Base-by-base conservation (phyloP, 441 rosid species). In the Corymbia calophylla region DNA sequence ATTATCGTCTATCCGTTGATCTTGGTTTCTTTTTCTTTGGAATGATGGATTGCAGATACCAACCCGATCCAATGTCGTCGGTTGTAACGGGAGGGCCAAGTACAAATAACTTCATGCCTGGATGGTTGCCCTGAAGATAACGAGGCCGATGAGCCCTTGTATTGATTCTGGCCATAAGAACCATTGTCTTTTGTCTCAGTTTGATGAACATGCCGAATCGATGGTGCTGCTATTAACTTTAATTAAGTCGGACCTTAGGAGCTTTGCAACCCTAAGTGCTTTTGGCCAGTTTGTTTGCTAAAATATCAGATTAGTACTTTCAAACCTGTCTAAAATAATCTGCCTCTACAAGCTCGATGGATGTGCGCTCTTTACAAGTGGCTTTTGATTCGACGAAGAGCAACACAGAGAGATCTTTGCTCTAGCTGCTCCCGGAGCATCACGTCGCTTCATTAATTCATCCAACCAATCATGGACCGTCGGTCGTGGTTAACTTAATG, bases 91-190 rank as follows among this genome's bases (percentile, higher is more conserved):
- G 94, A 60, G 97, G 99, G 3, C 97, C 98, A 27, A 96, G 99
- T 92, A 94, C 93, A 92, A 97, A 91, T 92, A 97, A 95, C 91
- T 98, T 94, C 95, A 94, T 97, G 97, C 91, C 95, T 53, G 99
- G 97, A 92, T 98, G 99, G 99, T 92, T 98, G 86, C 99, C 98
- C 49, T 98, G 94, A 94, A 77, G 84, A 25, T 25, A 14, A 6
- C n/a, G 9, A 7, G 84, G n/a, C 84, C 3, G 17, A 44, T 77
- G 84, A 23, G 53, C 51, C 10, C 51, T 23, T 4, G 5, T 44
- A 35, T 77, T n/a, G 53, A 77, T 77, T 12, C n/a, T 44, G 51
- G 84, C 53, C n/a, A 44, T 44, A 77, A 77, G 84, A 77, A 77
- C 53, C n/a, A 14, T 17, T 44, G 84, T 77, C 49, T 12, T 31